phyloP scores from a whole-genome alignment of 1,284 basidiomycete genomes.

The Ustilago trichophora region DNA sequence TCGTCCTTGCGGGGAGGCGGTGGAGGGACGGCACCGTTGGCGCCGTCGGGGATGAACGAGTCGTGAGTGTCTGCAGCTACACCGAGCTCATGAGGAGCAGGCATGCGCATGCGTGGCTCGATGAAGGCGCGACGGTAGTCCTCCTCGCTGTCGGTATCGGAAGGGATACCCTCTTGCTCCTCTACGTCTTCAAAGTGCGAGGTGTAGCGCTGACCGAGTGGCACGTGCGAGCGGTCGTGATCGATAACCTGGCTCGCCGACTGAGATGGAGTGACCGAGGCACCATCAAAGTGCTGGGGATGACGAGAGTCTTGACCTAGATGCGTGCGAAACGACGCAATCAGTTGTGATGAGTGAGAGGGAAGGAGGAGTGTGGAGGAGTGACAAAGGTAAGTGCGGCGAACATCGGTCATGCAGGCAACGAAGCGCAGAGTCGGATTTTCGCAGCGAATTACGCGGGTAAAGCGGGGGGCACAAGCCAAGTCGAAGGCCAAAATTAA shows the following conservation, averaged over 20 bases:
- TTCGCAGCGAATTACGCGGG: background rate
- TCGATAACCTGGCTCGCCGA: conserved; percentile 66
- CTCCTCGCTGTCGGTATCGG: conserved; percentile 50
- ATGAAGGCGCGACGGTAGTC: conserved; percentile 50
- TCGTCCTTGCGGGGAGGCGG: conserved; percentile 31
- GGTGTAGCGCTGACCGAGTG: conserved; percentile 43
- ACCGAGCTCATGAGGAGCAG: conserved; percentile 45
- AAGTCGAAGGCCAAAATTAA: background rate
- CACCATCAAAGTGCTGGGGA: conserved; percentile 54
- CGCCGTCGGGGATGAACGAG: conserved; percentile 35
- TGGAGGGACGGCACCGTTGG: conserved; percentile 19
- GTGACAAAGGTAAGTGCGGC: background rate
- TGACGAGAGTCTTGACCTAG: conserved; percentile 25
- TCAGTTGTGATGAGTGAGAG: background rate
- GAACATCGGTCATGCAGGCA: background rate
- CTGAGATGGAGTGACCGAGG: conserved; percentile 67
- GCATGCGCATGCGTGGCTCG: conserved; percentile 44
- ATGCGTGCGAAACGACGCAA: background rate
- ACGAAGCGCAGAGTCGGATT: conserved; percentile 1
- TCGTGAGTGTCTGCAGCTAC: conserved; percentile 41
- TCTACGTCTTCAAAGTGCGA: conserved; percentile 55
- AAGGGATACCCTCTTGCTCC: conserved; percentile 45
- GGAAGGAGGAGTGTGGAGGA: conserved; percentile 4
- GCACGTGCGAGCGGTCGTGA: conserved; percentile 34
- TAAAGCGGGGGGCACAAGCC: background rate